These are phyloP conservation scores for Dothideomycetes sp. DNA, from an alignment of 2,329 filamentous ascomycete genomes.

Conservation along the genomic window DNA sequence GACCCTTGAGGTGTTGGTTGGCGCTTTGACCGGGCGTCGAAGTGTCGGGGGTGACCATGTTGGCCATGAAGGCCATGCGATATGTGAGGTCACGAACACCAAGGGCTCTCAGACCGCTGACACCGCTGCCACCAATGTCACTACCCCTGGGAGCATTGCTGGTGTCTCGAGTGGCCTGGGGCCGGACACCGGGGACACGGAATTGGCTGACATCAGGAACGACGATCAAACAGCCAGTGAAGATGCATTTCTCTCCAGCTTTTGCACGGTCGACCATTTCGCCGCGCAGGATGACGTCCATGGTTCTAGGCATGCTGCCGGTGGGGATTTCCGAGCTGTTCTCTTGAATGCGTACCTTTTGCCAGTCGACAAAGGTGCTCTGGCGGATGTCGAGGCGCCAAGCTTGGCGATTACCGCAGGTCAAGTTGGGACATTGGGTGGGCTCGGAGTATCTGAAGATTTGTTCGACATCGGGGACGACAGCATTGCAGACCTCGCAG, in stretches of 20 bases:
- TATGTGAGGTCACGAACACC: conserved; percentile 95
- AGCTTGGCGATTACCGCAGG: conserved; percentile 78
- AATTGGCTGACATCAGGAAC: conserved; percentile 95
- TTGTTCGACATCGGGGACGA: conserved; percentile 87
- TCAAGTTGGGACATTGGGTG: conserved; percentile 81
- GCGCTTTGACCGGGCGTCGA: conserved; percentile 62
- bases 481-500: conserved; percentile 76
- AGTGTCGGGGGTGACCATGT: conserved; percentile 87
- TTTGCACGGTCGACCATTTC: conserved; percentile 97
- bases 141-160: conserved; percentile 55
- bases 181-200: conserved; percentile 72
- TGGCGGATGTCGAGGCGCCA: conserved; percentile 96
- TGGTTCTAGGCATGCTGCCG: conserved; percentile 94
- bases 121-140: conserved; percentile 73
- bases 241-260: conserved; percentile 92
- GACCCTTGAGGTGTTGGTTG: conserved; percentile 56
- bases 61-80: conserved; percentile 88
- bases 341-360: conserved; percentile 95
- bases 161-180: conserved; percentile 76
- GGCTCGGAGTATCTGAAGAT: conserved; percentile 97
- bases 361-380: conserved; percentile 98
- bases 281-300: conserved; percentile 91
- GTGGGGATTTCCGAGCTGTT: conserved; percentile 98
- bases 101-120: conserved; percentile 80
- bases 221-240: conserved; percentile 90